phyloP scores from a whole-genome alignment of 2,329 filamentous ascomycete species.

The Didymella glomerata region DNA sequence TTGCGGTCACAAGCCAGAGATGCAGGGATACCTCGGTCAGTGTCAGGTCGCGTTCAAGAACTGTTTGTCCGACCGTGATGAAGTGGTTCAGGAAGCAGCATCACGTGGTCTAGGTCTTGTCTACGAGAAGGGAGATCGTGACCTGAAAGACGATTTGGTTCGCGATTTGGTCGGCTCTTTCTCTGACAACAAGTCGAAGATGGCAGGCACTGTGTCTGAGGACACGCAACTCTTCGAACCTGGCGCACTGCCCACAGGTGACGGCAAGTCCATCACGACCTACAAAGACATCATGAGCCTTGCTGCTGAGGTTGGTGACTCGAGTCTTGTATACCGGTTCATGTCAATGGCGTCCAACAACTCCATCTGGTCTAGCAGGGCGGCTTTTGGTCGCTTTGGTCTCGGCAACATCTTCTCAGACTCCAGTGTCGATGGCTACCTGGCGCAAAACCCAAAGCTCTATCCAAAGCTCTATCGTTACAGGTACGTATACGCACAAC shows the following conservation, averaged over 20 bases:
- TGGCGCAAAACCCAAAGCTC: conserved; percentile 86
- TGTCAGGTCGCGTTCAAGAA: conserved; percentile 89
- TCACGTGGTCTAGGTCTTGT: conserved; percentile 90
- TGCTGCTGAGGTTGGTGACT: conserved; percentile 95
- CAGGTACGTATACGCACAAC: conserved; percentile 53
- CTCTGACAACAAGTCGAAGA: conserved; percentile 74
- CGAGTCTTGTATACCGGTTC: conserved; percentile 95
- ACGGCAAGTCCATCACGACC: conserved; percentile 83
- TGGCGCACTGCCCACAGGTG: conserved; percentile 86
- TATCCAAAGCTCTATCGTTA: conserved; percentile 96
- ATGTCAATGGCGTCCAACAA: conserved; percentile 98
- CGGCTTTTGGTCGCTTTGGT: conserved; percentile 93
- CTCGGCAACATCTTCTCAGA: conserved; percentile 91
- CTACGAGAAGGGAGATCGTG: conserved; percentile 88
- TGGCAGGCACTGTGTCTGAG: conserved; percentile 78
- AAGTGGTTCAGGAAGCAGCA: conserved; percentile 94
- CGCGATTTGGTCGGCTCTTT: conserved; percentile 89
- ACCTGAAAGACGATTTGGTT: conserved; percentile 81
- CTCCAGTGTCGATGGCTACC: conserved; percentile 71
- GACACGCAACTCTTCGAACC: conserved; percentile 95
- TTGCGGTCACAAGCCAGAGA: conserved; percentile 77
- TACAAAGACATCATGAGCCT: conserved; percentile 97
- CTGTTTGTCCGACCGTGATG: conserved; percentile 85
- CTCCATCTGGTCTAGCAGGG: conserved; percentile 95
- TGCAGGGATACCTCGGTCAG: conserved; percentile 77